Conservation (phyloP, 2,329 filamentous ascomycete genomes). For the Ophiostoma quercus region DNA sequence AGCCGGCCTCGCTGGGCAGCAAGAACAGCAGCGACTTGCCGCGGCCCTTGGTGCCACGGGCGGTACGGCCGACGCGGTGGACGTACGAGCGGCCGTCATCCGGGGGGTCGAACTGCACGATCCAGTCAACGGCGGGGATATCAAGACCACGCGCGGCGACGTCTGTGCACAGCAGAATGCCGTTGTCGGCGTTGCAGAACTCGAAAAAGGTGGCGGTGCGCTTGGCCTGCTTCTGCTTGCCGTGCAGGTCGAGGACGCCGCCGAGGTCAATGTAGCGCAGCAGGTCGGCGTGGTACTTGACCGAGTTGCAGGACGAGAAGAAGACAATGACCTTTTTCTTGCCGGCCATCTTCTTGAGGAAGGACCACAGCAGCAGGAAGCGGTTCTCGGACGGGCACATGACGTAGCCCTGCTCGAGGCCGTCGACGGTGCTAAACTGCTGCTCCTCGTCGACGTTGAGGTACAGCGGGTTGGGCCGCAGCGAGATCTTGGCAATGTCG, state of each 20-base stretch:
- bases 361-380: slow-evolving; percentile 89
- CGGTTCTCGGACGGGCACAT: slow-evolving; percentile 89
- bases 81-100: slow-evolving; percentile 90
- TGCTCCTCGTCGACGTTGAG: slow-evolving; percentile 85
- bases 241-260: slow-evolving; percentile 72
- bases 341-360: slow-evolving; percentile 84
- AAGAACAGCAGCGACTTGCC: slow-evolving; percentile 90
- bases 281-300: slow-evolving; percentile 92
- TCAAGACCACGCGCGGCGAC: slow-evolving; percentile 90
- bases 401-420: slow-evolving; percentile 92
- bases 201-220: slow-evolving; percentile 99
- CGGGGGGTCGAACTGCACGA: slow-evolving; percentile 90
- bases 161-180: slow-evolving; percentile 91
- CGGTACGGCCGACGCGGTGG: slow-evolving; percentile 92
- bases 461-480: slow-evolving; percentile 85
- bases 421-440: slow-evolving; percentile 82
- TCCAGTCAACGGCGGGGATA: slow-evolving; percentile 94
- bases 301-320: slow-evolving; percentile 85
- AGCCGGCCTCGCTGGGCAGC: slow-evolving; percentile 85
- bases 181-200: slow-evolving; percentile 70
- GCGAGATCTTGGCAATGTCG: slow-evolving; percentile 88
- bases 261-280: slow-evolving; percentile 91
- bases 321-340: slow-evolving; percentile 99
- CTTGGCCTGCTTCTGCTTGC: slow-evolving; percentile 91
- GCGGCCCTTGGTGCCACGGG: slow-evolving; percentile 74